Base-by-base conservation (phyloP, 495 filamentous ascomycete species). In the Neohortaea acidophila region DNA sequence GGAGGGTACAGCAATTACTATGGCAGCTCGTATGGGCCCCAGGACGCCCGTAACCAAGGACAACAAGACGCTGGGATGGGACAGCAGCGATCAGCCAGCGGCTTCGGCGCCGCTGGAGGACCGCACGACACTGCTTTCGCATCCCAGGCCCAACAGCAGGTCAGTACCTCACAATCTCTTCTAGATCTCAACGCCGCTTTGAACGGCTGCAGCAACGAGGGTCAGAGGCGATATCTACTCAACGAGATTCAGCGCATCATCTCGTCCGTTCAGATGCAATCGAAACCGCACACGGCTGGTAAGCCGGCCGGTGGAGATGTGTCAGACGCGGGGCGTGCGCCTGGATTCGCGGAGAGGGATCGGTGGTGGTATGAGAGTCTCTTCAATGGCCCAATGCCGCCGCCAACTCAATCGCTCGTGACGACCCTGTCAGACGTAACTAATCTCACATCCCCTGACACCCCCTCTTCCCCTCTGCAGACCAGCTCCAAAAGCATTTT, bases 1-100 rank as follows among this genome's bases (percentile, higher is more conserved):
- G 73, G 75, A 54, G 67, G 73, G 8, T 89, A 86, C 58, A 70
- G 72, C 44, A 79, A 76, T 59, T 85, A 81, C 57, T 89, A 93
- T 51, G 64, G 69, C 12, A 68, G 73, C 36, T 65, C 66, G 38
- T 92, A 84, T 57, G 72, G 67, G 25, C 79, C 83, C 52, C 76
- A 81, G 41, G 68, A 73, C 23, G 60, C 57, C 7, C 66, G 77
- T 43, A 64, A 56, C 27, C 30, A 42, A 11, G 23, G n/a, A 17
- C 73, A 74, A 40, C 86, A 92, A 59, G 87, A 94, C 48, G 72
- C 72, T 36, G 63, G 72, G 30, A 55, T 68, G 40, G 65, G 75
- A 31, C 75, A 83, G 53, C 79, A 79, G 55, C 67, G 81, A 37
- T 64, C 67, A 20, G 74, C 72, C 44, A 75, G 82, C 47, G 81